Conservation (phyloP, 768 basidiomycete species). For the Phanerodontia chrysosporium region DNA sequence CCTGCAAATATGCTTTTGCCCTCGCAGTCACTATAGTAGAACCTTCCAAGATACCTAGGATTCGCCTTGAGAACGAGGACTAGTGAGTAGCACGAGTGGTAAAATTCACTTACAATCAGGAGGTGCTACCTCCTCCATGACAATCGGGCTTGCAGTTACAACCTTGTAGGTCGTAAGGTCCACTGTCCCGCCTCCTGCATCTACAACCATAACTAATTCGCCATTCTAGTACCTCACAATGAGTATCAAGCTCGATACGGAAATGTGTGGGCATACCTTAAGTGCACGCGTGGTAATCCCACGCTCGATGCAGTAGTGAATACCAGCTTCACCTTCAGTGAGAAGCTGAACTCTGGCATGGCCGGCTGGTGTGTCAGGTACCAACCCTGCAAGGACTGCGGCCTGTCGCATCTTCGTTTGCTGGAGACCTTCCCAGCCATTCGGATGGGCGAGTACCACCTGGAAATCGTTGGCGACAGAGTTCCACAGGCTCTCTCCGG, state of each 20-base stretch:
- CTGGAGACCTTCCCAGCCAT: constrained; percentile 62
- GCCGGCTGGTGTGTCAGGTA: constrained; percentile 35
- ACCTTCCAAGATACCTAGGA: constrained; percentile 37
- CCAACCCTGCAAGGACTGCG: constrained; percentile 46
- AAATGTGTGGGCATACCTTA: neutral
- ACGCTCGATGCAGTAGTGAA: constrained; percentile 52
- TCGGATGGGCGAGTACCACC: constrained; percentile 57
- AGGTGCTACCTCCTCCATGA: constrained; percentile 34
- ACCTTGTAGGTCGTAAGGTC: constrained; percentile 37
- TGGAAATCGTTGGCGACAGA: constrained; percentile 40
- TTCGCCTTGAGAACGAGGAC: neutral
- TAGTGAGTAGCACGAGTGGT: neutral
- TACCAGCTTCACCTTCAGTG: constrained; percentile 62
- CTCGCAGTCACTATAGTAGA: constrained; percentile 37
- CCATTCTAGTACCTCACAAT: constrained; percentile 15
- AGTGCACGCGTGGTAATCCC: constrained; percentile 18
- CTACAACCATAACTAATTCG: constrained; percentile 41
- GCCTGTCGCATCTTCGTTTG: constrained; percentile 54
- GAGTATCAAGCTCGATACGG: neutral
- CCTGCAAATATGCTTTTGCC: constrained; percentile 27
- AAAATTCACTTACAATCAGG: constrained; percentile 27
- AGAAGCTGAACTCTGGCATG: constrained; percentile 47
- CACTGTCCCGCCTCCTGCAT: constrained; percentile 46
- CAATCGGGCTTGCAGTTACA: neutral
- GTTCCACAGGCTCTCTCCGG: constrained; percentile 42